These are phyloP conservation scores for Oryza brachyantha DNA, from an alignment of 176 grass and related monocot species.

Conservation along the genomic window DNA sequence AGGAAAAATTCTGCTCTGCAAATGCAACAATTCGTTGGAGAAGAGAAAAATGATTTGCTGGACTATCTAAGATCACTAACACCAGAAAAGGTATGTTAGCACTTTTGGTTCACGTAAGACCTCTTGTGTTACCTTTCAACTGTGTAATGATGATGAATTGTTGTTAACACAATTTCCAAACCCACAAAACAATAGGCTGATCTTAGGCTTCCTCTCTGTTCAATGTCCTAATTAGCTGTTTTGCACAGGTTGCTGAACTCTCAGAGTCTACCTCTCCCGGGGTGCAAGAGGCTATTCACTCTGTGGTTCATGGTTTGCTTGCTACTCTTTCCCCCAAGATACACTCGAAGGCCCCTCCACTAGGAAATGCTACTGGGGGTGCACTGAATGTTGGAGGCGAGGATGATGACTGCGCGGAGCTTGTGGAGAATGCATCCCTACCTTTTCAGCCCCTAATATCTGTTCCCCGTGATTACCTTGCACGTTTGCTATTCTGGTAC, in stretches of 20 bases:
- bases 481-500: constrained; percentile 96
- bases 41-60: constrained; percentile 90
- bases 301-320: constrained; percentile 88
- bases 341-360: constrained; percentile 53
- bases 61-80: constrained; percentile 89
- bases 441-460: constrained; percentile 81
- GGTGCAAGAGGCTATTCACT: constrained; percentile 78
- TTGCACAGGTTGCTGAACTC: constrained; percentile 79
- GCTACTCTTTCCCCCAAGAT: constrained; percentile 89
- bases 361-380: constrained; percentile 48
- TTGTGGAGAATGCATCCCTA: constrained; percentile 72
- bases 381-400: constrained; percentile 43
- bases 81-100: constrained; percentile 67
- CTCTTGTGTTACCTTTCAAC: neutral
- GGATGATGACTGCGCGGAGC: constrained; percentile 59
- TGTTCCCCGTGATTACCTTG: constrained; percentile 82
- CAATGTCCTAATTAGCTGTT: constrained; percentile 24
- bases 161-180: neutral
- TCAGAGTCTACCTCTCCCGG: constrained; percentile 77
- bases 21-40: constrained; percentile 95
- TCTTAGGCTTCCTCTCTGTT: neutral
- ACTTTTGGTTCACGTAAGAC: neutral
- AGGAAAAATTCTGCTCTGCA: constrained; percentile 81
- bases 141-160: constrained; percentile 1
- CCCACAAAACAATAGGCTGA: neutral